Base-by-base conservation (phyloP, 78 protist genomes). In the Reticulomyxa filosa region DNA sequence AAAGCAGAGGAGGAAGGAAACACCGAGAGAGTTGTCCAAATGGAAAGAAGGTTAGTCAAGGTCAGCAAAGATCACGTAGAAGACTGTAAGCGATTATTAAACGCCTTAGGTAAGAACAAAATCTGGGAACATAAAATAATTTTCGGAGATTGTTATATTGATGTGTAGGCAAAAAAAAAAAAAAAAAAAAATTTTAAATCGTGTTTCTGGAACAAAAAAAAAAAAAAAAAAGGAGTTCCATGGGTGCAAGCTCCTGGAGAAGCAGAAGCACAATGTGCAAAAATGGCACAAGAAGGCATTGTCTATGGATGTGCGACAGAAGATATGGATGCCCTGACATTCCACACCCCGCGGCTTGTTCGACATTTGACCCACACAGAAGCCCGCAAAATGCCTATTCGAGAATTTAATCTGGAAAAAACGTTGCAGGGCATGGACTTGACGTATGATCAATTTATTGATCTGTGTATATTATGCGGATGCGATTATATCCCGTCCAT, bases 221-320 rank as follows among this genome's bases (percentile, higher is more conserved):
- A n/a, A n/a, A n/a, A n/a, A n/a, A n/a, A n/a, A n/a, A n/a, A n/a
- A n/a, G n/a, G n/a, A n/a, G n/a, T n/a, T n/a, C n/a, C n/a, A n/a
- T n/a, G n/a, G n/a, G n/a, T n/a, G n/a, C n/a, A n/a, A 17, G 97
- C 99, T 13, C 90, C 93, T 27, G 61, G 85, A 35, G 99, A 95
- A 62, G 99, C 99, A 0, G 99, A 95, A 70, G 97, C 98, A 22
- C 96, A 93, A 69, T 89, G 97, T 38, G 97, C 96, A 0, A 85
- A 33, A 20, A 53, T 63, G 30, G 8, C 46, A 29, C 26, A 26
- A 37, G 78, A 57, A 26, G 67, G 56, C 36, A 3, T n/a, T 17
- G 85, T 74, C 34, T 89, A 38, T 65, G 94, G 87, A 0, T 73
- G 84, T 1, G 97, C 76, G 7, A 76, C 97, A 5, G 98, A 95